Percentiles rank a stretch among this genome's conserved stretches.
phyloP scores from a whole-genome alignment of 345 rosid genomes.

The Populus davidiana region DNA sequence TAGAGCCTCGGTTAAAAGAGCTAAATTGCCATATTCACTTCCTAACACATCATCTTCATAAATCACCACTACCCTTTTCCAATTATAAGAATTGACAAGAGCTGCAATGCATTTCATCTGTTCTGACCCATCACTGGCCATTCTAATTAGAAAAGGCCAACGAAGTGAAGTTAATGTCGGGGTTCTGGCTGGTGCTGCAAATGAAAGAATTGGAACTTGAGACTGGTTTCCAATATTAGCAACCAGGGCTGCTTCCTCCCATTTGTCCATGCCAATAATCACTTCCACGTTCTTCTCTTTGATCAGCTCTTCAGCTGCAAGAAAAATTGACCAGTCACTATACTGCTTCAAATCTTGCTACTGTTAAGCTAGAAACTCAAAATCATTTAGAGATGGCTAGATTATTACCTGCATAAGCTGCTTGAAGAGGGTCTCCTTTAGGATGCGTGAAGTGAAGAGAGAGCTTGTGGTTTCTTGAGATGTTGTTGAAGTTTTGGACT shows the following conservation, averaged over 20 bases:
- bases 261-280: conserved; percentile 45
- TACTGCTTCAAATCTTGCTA: not conserved
- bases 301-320: conserved; percentile 40
- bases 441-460: conserved; percentile 32
- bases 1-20: conserved; percentile 33
- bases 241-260: conserved; percentile 48
- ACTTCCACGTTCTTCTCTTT: conserved; percentile 33
- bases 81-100: conserved; percentile 26
- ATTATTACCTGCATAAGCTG: conserved; percentile 37
- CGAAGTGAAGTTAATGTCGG: conserved; percentile 25
- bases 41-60: conserved; percentile 40
- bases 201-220: conserved; percentile 43
- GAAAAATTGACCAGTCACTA: not conserved
- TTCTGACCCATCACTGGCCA: conserved; percentile 30
- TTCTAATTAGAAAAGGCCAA: conserved; percentile 40
- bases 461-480: conserved; percentile 17
- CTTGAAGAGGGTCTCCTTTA: conserved; percentile 24
- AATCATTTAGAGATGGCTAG: not conserved
- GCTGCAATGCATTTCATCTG: conserved; percentile 43
- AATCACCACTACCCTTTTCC: conserved; percentile 38
- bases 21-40: conserved; percentile 26
- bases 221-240: conserved; percentile 32
- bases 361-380: not conserved
- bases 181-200: conserved; percentile 28
- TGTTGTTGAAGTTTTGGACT: conserved; percentile 26